Conservation (phyloP, 2,329 filamentous ascomycete species). For the Alternaria incomplexa region DNA sequence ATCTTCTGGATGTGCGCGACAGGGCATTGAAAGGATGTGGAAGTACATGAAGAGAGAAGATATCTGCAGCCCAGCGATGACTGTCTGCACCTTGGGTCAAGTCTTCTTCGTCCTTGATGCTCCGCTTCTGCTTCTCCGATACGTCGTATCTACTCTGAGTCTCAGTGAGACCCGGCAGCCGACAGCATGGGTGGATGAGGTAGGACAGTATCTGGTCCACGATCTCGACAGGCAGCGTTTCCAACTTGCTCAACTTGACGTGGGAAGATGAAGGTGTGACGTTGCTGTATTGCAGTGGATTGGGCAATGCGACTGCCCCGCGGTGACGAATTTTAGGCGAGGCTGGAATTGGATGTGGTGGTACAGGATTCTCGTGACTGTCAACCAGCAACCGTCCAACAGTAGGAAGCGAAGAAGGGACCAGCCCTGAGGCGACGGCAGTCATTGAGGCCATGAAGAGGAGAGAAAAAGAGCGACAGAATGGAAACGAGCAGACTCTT, state of each 20-base stretch:
- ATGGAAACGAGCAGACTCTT: neutral
- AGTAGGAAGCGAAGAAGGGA: neutral
- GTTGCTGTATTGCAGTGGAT: neutral
- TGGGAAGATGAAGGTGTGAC: neutral
- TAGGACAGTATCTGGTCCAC: slow-evolving; percentile 36
- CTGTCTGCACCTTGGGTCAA: slow-evolving; percentile 29
- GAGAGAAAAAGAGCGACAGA: neutral
- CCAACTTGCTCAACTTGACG: slow-evolving; percentile 19
- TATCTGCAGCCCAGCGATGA: slow-evolving; percentile 34
- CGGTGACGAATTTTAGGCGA: neutral
- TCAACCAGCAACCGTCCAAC: neutral
- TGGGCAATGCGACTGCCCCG: neutral
- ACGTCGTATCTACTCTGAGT: slow-evolving; percentile 31
- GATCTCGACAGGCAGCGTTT: slow-evolving; percentile 37
- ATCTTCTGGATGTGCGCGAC: slow-evolving; percentile 30
- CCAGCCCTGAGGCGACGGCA: slow-evolving; percentile 2
- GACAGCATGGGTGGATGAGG: slow-evolving; percentile 36
- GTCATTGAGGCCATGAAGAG: slow-evolving; percentile 5
- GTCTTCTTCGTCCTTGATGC: slow-evolving; percentile 29
- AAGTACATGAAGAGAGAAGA: slow-evolving; percentile 31
- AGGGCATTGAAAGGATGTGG: slow-evolving; percentile 38
- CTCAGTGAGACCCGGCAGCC: slow-evolving; percentile 39
- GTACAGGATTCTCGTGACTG: slow-evolving; percentile 3
- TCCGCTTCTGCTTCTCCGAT: slow-evolving; percentile 18
- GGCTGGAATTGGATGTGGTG: slow-evolving; percentile 4